phyloP scores from a whole-genome alignment of 305 asterid species.

The Stenogyne calaminthoides region DNA sequence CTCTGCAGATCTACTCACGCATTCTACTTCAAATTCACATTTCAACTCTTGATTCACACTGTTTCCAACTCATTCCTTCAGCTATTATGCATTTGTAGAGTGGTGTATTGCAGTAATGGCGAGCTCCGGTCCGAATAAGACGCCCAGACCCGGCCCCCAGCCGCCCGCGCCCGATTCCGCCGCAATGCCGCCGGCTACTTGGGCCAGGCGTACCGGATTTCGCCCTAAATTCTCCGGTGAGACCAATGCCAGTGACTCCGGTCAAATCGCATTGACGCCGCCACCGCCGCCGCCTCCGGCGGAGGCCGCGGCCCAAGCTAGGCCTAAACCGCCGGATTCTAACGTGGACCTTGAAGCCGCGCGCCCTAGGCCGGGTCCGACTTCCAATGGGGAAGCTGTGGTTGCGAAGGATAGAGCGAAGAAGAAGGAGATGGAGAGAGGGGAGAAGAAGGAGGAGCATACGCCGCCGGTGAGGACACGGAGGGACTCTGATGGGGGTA shows the following conservation, averaged over 20 bases:
- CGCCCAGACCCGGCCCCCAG: constrained; percentile 73
- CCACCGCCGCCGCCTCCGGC: constrained; percentile 37
- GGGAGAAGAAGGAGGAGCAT: constrained; percentile 46
- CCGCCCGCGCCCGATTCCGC: constrained; percentile 74
- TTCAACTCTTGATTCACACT: background rate
- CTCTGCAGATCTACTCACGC: constrained; percentile 41
- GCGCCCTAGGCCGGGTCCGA: constrained; percentile 47
- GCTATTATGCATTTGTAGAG: constrained; percentile 45
- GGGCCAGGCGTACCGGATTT: constrained; percentile 96
- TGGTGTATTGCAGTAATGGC: constrained; percentile 45
- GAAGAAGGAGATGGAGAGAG: constrained; percentile 41
- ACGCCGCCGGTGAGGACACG: constrained; percentile 66
- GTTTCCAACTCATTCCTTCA: background rate
- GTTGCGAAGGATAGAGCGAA: constrained; percentile 48
- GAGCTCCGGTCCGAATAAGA: constrained; percentile 71
- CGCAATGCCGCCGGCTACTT: constrained; percentile 89
- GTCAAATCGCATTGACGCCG: constrained; percentile 50
- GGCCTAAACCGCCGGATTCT: constrained; percentile 35
- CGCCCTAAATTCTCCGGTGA: constrained; percentile 96
- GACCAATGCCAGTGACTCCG: constrained; percentile 80
- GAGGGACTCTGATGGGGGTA: constrained; percentile 84
- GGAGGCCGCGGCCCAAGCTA: constrained; percentile 32
- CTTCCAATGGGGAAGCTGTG: constrained; percentile 55
- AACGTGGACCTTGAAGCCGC: constrained; percentile 75
- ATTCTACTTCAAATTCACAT: constrained; percentile 4